Percentiles rank a stretch among this genome's conserved stretches.
Evolutionary conservation across 1,284 basidiomycete genomes (phyloP).

Genomic region (Macrocystidia cucumis): DNA sequence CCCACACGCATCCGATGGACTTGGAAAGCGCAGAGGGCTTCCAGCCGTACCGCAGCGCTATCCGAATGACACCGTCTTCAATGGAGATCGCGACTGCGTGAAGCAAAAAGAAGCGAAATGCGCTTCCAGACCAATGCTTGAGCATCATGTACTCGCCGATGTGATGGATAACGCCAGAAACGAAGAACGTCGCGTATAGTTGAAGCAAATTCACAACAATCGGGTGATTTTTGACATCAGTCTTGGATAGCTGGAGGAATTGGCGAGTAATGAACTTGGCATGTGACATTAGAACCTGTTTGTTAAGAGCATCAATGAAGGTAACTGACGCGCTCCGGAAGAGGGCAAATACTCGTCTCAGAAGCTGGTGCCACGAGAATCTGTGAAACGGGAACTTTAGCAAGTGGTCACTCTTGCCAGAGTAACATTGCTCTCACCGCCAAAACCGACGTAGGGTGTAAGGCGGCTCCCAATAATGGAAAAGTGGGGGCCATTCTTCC

Average conservation of each 20-base stretch:
- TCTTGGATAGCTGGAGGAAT: slow-evolving; percentile 5
- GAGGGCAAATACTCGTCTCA: no score
- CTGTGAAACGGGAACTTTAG: no score
- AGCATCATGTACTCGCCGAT: slow-evolving; percentile 12
- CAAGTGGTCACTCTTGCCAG: no score
- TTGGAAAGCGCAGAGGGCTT: slow-evolving; percentile 1
- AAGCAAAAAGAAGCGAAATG: slow-evolving; percentile 11
- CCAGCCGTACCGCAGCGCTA: neutral
- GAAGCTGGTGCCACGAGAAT: slow-evolving; percentile 21
- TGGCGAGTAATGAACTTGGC: slow-evolving; percentile 4
- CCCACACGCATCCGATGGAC: slow-evolving; percentile 13
- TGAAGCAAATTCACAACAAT: slow-evolving; percentile 9
- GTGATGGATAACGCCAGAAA: slow-evolving; percentile 14
- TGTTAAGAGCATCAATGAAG: slow-evolving; percentile 1
- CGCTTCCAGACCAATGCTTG: slow-evolving; percentile 5
- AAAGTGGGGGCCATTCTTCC: slow-evolving; percentile 17
- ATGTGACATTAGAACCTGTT: slow-evolving; percentile 6
- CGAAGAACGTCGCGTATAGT: slow-evolving; percentile 12
- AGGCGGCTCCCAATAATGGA: slow-evolving; percentile 12
- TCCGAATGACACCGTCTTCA: slow-evolving; percentile 11
- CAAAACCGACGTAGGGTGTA: slow-evolving; percentile 18
- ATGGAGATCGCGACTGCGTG: slow-evolving; percentile 14
- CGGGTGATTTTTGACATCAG: no score
- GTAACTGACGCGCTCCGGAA: neutral
- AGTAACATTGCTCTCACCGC: no score